Conservation (phyloP, 2,329 filamentous ascomycete species). For the Fusarium irregulare region DNA sequence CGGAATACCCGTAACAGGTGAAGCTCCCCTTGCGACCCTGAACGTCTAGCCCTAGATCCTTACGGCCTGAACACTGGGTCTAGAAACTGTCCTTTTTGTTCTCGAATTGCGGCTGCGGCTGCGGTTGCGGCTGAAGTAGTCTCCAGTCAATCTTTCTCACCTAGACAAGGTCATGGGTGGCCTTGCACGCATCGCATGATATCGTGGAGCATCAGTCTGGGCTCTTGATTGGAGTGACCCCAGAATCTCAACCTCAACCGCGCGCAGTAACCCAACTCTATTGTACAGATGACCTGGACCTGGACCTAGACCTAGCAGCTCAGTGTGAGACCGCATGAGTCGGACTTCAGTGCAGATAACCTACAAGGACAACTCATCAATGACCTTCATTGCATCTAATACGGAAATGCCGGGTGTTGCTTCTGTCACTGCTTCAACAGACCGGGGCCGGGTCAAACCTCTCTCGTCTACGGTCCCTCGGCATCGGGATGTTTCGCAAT, state of each 20-base stretch:
- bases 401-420: slow-evolving; percentile 11
- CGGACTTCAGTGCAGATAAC: background rate
- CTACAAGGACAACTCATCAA: slow-evolving; percentile 40
- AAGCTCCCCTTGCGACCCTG: slow-evolving; percentile 22
- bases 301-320: slow-evolving; percentile 27
- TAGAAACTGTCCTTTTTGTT: background rate
- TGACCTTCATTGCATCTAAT: slow-evolving; percentile 1
- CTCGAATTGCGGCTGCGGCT: slow-evolving; percentile 23
- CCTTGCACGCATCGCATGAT: slow-evolving; percentile 1
- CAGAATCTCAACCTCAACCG: slow-evolving; percentile 30
- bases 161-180: background rate
- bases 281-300: slow-evolving; percentile 4
- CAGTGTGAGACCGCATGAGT: slow-evolving; percentile 38
- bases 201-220: background rate
- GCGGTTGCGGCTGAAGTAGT: slow-evolving; percentile 6
- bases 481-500: slow-evolving; percentile 36
- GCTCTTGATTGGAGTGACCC: slow-evolving; percentile 5
- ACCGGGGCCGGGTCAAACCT: slow-evolving; percentile 4
- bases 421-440: slow-evolving; percentile 8
- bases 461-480: background rate
- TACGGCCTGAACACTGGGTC: background rate
- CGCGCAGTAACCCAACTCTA: slow-evolving; percentile 6
- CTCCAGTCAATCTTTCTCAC: background rate
- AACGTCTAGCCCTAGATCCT: background rate
- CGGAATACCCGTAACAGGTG: slow-evolving; percentile 22